Conservation (phyloP, 345 rosid genomes). For the Gossypium turneri region DNA sequence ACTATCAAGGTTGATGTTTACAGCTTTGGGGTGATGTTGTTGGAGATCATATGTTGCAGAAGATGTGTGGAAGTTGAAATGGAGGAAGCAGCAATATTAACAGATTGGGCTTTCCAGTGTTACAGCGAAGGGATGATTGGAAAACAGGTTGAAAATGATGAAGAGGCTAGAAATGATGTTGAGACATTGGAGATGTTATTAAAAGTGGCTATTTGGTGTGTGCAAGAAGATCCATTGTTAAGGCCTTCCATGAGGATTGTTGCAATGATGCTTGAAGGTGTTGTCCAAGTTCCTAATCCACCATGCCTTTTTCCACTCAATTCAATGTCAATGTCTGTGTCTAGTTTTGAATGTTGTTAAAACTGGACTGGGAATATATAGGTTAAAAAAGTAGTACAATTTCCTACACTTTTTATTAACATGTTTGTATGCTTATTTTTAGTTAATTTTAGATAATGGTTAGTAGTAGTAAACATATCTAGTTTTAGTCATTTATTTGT, state of each 20-base stretch:
- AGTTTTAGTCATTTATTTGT: too few relatives aligned
- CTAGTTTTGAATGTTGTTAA: background rate
- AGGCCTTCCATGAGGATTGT: slow-evolving; percentile 22
- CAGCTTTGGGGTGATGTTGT: slow-evolving; percentile 33
- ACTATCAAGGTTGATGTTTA: slow-evolving; percentile 35
- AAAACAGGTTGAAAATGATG: slow-evolving; percentile 15
- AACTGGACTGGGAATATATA: too few relatives aligned
- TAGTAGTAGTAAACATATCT: too few relatives aligned
- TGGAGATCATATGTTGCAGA: slow-evolving; percentile 27
- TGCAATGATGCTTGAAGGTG: slow-evolving; percentile 20
- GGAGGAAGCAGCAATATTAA: slow-evolving; percentile 15
- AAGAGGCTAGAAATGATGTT: slow-evolving; percentile 7
- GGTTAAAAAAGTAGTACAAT: too few relatives aligned
- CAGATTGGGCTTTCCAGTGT: slow-evolving; percentile 19
- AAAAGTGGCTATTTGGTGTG: slow-evolving; percentile 17
- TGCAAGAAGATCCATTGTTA: slow-evolving; percentile 4
- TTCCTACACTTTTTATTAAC: too few relatives aligned
- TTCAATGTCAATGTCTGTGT: background rate
- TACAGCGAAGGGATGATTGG: slow-evolving; percentile 4
- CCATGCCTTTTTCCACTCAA: slow-evolving; percentile 7
- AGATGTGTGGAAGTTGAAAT: slow-evolving; percentile 5
- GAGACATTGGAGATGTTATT: slow-evolving; percentile 10
- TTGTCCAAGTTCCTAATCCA: slow-evolving; percentile 12
- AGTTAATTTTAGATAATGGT: too few relatives aligned
- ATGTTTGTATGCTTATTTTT: too few relatives aligned